Base-by-base conservation (phyloP, 495 filamentous ascomycete genomes). In the Stereocaulon alpinum region DNA sequence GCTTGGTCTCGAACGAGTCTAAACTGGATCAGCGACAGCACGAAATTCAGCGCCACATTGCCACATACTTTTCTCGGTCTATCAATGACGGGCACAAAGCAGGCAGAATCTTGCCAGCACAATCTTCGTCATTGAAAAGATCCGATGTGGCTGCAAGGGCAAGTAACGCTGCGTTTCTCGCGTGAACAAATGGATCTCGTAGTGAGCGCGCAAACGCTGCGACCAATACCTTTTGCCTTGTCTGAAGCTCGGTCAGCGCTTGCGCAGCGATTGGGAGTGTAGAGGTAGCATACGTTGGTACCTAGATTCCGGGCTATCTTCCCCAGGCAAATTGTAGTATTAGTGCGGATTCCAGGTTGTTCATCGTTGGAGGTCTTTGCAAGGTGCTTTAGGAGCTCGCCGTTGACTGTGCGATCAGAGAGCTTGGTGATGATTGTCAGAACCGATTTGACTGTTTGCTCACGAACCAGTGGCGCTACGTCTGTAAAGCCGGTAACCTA, bases 291-390 rank as follows among this genome's bases (percentile, higher is more conserved):
- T 71, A 86, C 83, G 67, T 82, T 82, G 22, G 81, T 73, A 2
- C 90, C 87, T 17, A 98, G 74, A 64, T 95, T 86, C 64, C 88
- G 91, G 2, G 93, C 91, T 61, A 98, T 96, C 64, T 93, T 95
- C 15, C 93, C 93, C 11, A 98, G 72, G 67, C 93, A 97, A 32
- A 98, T 97, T 0, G 94, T 97, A 0, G 93, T 98, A 68, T 98
- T 98, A 7, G 93, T 98, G 60, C 93, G 82, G 55, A 98, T 98
- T 7, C 93, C 93, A 18, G 94, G 92, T 66, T 98, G 92, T 67
- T 96, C 92, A 62, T 98, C 93, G 64, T 97, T 97, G 41, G 93
- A 88, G 7, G 92, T 96, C 67, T 96, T 96, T 55, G 93, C 94
- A 24, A 98, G 77, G 68, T 95, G 86, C 68, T 86, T 87, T 37